Evolutionary conservation across 768 basidiomycete genomes (phyloP).

Genomic region (Dendrothele bispora): DNA sequence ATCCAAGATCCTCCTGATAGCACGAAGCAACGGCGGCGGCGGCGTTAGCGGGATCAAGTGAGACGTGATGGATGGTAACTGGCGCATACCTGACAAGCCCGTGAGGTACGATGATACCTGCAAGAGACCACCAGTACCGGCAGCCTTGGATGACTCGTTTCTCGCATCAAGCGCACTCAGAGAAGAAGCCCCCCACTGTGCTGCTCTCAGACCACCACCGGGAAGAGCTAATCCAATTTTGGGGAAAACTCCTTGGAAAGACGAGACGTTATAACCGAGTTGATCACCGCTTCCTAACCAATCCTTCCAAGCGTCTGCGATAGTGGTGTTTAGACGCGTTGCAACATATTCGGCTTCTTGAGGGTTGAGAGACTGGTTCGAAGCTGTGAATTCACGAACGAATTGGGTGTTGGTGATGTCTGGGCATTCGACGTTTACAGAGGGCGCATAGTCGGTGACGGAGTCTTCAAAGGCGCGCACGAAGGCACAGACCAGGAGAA

Average conservation of each 20-base stretch:
- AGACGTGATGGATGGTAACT: neutral
- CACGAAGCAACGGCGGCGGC: too few relatives aligned
- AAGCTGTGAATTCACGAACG: slow-evolving; percentile 50
- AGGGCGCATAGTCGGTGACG: slow-evolving; percentile 53
- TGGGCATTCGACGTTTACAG: slow-evolving; percentile 47
- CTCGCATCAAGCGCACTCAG: slow-evolving; percentile 61
- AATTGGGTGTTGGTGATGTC: slow-evolving; percentile 43
- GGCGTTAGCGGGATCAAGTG: neutral
- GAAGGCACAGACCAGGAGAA: neutral
- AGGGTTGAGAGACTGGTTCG: slow-evolving; percentile 50
- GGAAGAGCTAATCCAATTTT: slow-evolving; percentile 64
- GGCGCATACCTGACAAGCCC: slow-evolving; percentile 56
- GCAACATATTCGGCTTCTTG: slow-evolving; percentile 49
- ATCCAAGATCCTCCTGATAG: slow-evolving; percentile 67
- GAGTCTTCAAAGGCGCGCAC: slow-evolving; percentile 19
- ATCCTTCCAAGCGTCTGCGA: slow-evolving; percentile 50
- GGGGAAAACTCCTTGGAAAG: slow-evolving; percentile 41
- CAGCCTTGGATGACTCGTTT: slow-evolving; percentile 53
- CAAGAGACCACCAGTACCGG: slow-evolving; percentile 65
- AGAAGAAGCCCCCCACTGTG: slow-evolving; percentile 63
- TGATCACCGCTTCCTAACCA: slow-evolving; percentile 58
- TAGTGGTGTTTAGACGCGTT: slow-evolving; percentile 35
- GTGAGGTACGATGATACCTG: slow-evolving; percentile 69
- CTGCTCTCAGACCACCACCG: slow-evolving; percentile 70
- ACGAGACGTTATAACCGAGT: slow-evolving; percentile 50